phyloP scores from a whole-genome alignment of 2,329 filamentous ascomycete genomes.

The Penicillium sp. region DNA sequence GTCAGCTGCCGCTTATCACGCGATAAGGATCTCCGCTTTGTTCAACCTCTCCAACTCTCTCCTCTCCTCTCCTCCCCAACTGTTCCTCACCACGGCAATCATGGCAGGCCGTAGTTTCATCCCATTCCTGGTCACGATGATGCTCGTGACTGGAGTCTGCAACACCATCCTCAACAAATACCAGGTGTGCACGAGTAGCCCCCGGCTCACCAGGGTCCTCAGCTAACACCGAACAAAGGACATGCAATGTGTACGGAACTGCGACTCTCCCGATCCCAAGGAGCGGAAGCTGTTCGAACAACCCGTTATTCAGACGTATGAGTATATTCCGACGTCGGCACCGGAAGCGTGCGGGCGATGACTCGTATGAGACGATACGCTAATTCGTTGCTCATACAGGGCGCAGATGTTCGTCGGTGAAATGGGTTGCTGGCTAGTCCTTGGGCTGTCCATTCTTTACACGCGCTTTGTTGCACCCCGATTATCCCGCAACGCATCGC shows the following conservation, averaged over 20 bases:
- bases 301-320: conserved; percentile 84
- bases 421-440: conserved; percentile 91
- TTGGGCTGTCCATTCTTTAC: conserved; percentile 68
- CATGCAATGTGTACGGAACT: conserved; percentile 94
- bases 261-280: conserved; percentile 65
- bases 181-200: conserved; percentile 61
- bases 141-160: conserved; percentile 92
- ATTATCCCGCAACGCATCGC: conserved; percentile 37
- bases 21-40: conserved; percentile 17
- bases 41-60: conserved; percentile 3
- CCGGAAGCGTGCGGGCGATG: neutral
- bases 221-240: conserved; percentile 53
- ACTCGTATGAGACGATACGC: neutral
- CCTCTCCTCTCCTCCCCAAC: conserved; percentile 1
- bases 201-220: neutral
- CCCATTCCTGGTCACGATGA: conserved; percentile 88
- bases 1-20: conserved; percentile 14
- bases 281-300: conserved; percentile 80
- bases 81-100: conserved; percentile 6
- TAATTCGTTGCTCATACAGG: conserved; percentile 27
- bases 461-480: conserved; percentile 51
- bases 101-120: conserved; percentile 74
- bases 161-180: conserved; percentile 97
- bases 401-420: conserved; percentile 98
- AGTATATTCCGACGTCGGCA: neutral